Evolutionary conservation across 192 early-diverging fungal species (phyloP).

Genomic region (Rhizophagus prolifer): DNA sequence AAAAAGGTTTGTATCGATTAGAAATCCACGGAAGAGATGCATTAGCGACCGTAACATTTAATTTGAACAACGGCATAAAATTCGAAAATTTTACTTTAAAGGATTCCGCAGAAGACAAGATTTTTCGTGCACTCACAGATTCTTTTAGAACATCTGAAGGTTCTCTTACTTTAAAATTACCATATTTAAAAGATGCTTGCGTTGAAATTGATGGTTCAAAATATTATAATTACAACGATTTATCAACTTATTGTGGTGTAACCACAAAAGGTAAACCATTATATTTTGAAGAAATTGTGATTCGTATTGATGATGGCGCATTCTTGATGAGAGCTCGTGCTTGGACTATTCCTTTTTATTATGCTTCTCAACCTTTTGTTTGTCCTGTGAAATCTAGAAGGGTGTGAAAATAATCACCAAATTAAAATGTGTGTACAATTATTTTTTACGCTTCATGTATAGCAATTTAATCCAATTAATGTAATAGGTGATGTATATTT

Average conservation of each 20-base stretch:
- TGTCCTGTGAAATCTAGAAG: not conserved
- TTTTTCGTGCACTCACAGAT: not conserved
- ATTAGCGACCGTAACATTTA: not conserved
- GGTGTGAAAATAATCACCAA: no score
- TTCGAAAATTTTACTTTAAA: not conserved
- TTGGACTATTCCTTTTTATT: slow-evolving; percentile 1
- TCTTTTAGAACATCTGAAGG: not conserved
- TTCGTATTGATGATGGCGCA: not conserved
- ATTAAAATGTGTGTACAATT: no score
- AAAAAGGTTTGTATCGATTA: not conserved
- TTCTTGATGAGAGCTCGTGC: slow-evolving; percentile 8
- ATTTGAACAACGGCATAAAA: not conserved
- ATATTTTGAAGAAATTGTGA: slow-evolving; percentile 9
- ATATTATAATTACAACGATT: not conserved
- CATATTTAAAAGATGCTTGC: slow-evolving; percentile 1
- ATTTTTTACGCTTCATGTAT: no score
- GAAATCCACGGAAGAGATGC: not conserved
- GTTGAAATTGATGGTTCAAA: not conserved
- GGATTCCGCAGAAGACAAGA: not conserved
- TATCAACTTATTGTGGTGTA: not conserved
- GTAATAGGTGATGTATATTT: no score
- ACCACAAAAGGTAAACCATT: slow-evolving; percentile 1
- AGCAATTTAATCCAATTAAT: no score
- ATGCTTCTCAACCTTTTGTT: slow-evolving; percentile 6
- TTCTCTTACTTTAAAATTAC: not conserved